Evolutionary conservation across 1,284 basidiomycete species (phyloP), one percentile per base, ranked within the genome.

Genomic region (Thecaphora frezii): DNA sequence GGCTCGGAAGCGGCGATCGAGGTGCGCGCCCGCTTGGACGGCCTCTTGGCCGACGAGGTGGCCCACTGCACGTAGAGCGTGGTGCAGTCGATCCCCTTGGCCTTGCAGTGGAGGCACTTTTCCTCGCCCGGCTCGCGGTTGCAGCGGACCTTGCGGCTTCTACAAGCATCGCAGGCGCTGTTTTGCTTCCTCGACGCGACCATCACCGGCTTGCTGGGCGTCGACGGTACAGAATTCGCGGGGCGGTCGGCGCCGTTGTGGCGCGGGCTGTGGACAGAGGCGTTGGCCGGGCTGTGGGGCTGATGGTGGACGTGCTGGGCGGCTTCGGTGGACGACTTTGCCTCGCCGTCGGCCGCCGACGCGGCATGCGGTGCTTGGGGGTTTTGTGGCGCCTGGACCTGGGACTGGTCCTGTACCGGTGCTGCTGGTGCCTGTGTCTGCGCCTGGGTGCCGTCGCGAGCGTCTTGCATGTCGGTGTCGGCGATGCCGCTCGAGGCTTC

Each of bases 121-220:
- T 38, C 53, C 44, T 72, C 64, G 30, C 67, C 65, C 19, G 57
- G 53, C 16, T 65, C 55, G 46, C 59, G 21, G 30, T 70, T 63
- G 54, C 72, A 74, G 18, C 61, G 54, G 4, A 74, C 71, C 51
- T 74, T 74, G 38, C 72, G 59, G 28, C 64, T 63, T 41, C 72
- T 49, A 36, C 72, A 74, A 10, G 69, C 66, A 44, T 74, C 72
- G 48, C 72, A 74, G 3, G 69, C 65, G 24, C 55, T 62, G 42
- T 74, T 74, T 51, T 74, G 72, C 57, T 72, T 72, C 19, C 72
- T 62, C 22, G 67, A 64, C 16, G 61, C 64, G 51, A 65, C 58
- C 42, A 65, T 37, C 19, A 61, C 46, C 12, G 53, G 51, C n/a
- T 55, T 60, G 48, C 50, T 48, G n/a, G 58, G 58, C 12, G 53